Evolutionary conservation across 192 early-diverging fungal species (phyloP).

Genomic region (Chytriomyces sp.): DNA sequence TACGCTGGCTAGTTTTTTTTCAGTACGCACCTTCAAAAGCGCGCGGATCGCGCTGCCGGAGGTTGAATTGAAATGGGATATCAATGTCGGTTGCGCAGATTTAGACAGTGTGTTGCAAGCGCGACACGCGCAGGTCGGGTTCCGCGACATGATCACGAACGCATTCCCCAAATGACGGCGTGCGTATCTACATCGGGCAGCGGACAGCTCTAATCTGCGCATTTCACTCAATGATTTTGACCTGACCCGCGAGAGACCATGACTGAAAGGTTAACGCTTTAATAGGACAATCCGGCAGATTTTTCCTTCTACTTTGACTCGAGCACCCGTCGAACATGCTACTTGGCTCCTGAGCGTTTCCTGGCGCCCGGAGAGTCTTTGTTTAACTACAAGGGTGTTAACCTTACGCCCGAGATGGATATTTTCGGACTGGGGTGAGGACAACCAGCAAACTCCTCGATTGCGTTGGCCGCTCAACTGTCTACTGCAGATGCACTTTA

Average conservation of each 20-base stretch:
- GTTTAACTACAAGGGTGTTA: slow-evolving; percentile 33
- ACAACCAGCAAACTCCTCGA: no score
- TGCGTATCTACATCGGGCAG: no score
- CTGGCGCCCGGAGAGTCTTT: slow-evolving; percentile 64
- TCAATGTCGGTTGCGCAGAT: no score
- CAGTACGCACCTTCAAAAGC: no score
- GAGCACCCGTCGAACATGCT: slow-evolving; percentile 85
- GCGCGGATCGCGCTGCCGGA: no score
- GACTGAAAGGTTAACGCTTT: neutral
- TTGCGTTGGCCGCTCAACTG: neutral
- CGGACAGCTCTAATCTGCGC: neutral
- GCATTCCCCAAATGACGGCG: no score
- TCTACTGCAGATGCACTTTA: slow-evolving; percentile 72
- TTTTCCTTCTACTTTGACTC: slow-evolving; percentile 98
- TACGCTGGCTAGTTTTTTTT: no score
- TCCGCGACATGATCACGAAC: no score
- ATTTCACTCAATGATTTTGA: neutral
- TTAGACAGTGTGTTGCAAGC: no score
- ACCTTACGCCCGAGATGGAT: slow-evolving; percentile 81
- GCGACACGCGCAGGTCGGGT: no score
- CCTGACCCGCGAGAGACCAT: slow-evolving; percentile 6
- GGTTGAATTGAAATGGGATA: no score
- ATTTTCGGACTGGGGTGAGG: slow-evolving; percentile 88
- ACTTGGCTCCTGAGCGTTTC: slow-evolving; percentile 94
- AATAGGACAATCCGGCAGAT: slow-evolving; percentile 90